Evolutionary conservation across 805 yeast genomes (phyloP).

Genomic region (Kodamaea jinghongensis): DNA sequence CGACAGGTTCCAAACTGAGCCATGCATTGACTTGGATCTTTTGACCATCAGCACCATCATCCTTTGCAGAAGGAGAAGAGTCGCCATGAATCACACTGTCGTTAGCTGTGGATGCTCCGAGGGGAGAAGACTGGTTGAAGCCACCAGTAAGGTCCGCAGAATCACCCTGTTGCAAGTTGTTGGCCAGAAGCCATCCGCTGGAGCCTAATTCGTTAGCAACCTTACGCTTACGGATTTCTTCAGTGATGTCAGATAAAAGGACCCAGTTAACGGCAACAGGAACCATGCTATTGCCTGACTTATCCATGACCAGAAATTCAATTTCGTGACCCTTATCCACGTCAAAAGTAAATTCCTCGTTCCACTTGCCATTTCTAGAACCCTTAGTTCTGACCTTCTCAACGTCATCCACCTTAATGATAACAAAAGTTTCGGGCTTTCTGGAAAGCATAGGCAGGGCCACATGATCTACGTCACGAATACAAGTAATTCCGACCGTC

Average conservation of each 20-base stretch:
- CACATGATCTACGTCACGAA: constrained; percentile 90
- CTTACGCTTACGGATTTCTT: constrained; percentile 88
- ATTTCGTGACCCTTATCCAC: constrained; percentile 92
- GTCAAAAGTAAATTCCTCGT: constrained; percentile 74
- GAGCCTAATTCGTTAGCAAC: constrained; percentile 68
- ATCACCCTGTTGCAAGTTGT: constrained; percentile 38
- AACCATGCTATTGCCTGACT: constrained; percentile 57
- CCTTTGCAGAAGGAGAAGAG: background rate
- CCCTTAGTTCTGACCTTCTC: constrained; percentile 73
- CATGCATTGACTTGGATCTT: constrained; percentile 64
- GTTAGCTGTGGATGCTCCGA: too few relatives aligned
- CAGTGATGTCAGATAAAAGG: constrained; percentile 85
- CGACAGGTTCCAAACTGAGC: constrained; percentile 92
- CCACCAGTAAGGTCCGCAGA: background rate
- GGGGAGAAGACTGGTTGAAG: background rate
- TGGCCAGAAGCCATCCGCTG: constrained; percentile 88
- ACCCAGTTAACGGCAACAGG: constrained; percentile 96
- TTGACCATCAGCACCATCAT: constrained; percentile 12
- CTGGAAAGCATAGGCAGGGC: constrained; percentile 77
- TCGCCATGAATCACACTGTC: constrained; percentile 1
- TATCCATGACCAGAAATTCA: constrained; percentile 84
- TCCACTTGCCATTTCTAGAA: constrained; percentile 76
- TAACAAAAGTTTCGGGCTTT: constrained; percentile 74
- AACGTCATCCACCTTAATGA: constrained; percentile 85
- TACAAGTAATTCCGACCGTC: constrained; percentile 66